A percentile compares a stretch with the other conserved stretches of the same genome.
Conservation (phyloP, 495 filamentous ascomycete species). For the Tuber calosporum region DNA sequence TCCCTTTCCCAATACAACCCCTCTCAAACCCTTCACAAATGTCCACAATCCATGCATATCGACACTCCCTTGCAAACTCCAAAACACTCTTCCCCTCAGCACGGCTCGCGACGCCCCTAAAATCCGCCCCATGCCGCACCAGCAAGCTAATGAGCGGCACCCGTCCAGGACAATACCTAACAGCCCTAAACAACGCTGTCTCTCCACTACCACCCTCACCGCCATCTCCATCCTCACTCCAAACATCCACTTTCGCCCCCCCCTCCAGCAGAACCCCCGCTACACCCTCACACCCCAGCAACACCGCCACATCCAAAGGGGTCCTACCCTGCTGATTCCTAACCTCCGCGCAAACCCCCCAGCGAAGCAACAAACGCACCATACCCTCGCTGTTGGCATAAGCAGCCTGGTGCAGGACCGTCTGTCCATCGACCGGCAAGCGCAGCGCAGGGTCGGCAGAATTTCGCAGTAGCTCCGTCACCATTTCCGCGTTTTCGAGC, state of each 20-base stretch:
- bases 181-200: neutral
- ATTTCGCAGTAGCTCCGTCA: neutral
- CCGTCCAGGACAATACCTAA: neutral
- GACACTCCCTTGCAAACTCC: neutral
- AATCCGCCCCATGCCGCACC: neutral
- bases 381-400: neutral
- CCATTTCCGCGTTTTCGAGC: neutral
- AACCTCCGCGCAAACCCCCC: neutral
- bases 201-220: neutral
- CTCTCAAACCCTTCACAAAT: neutral
- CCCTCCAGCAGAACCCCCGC: neutral
- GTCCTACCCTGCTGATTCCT: neutral
- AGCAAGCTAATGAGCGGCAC: neutral
- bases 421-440: neutral
- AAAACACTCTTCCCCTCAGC: neutral
- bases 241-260: neutral
- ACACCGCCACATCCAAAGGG: neutral
- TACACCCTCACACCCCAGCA: neutral
- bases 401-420: neutral
- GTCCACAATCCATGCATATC: neutral
- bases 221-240: neutral
- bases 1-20: neutral
- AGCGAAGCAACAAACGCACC: neutral
- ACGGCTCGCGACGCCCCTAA: neutral
- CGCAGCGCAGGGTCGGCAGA: neutral